Evolutionary conservation across 1,139 yeast genomes (phyloP).

Genomic region (Debaryomycetaceae sp.): DNA sequence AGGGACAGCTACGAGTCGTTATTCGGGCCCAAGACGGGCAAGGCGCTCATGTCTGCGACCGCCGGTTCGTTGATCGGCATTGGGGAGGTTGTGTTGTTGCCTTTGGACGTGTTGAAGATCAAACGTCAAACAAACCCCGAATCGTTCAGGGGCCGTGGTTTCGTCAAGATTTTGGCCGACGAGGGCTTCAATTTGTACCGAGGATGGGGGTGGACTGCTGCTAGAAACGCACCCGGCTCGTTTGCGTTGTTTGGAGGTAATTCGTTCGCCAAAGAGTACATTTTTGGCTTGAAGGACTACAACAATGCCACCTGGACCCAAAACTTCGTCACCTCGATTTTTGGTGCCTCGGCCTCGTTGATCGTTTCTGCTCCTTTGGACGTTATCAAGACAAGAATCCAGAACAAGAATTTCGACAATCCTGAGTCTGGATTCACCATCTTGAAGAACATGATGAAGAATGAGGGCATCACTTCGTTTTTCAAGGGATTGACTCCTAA

Average conservation of each 20-base stretch:
- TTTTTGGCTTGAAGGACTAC: slow-evolving; percentile 82
- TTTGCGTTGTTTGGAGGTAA: slow-evolving; percentile 97
- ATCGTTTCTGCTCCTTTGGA: slow-evolving; percentile 97
- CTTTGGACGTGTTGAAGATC: slow-evolving; percentile 93
- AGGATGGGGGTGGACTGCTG: slow-evolving; percentile 99
- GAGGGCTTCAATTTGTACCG: slow-evolving; percentile 93
- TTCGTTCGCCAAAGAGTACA: slow-evolving; percentile 96
- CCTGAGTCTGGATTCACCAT: slow-evolving; percentile 93
- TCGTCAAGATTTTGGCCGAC: slow-evolving; percentile 75
- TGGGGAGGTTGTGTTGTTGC: slow-evolving; percentile 94
- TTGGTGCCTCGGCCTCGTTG: slow-evolving; percentile 96
- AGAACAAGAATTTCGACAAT: slow-evolving; percentile 91
- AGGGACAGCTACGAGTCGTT: slow-evolving; percentile 63
- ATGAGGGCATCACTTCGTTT: slow-evolving; percentile 87
- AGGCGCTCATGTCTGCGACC: slow-evolving; percentile 92
- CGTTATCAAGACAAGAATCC: slow-evolving; percentile 97
- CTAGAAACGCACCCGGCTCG: slow-evolving; percentile 98
- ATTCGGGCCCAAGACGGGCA: slow-evolving; percentile 94
- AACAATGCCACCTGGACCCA: slow-evolving; percentile 91
- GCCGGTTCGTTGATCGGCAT: slow-evolving; percentile 97
- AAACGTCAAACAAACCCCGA: slow-evolving; percentile 99
- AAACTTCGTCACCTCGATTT: slow-evolving; percentile 92
- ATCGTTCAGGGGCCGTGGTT: slow-evolving; percentile 96
- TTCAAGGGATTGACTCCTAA: slow-evolving; percentile 97
- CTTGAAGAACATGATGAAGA: slow-evolving; percentile 85